Base-by-base conservation (phyloP, 1,284 basidiomycete genomes). In the Rhodotorula sp. region DNA sequence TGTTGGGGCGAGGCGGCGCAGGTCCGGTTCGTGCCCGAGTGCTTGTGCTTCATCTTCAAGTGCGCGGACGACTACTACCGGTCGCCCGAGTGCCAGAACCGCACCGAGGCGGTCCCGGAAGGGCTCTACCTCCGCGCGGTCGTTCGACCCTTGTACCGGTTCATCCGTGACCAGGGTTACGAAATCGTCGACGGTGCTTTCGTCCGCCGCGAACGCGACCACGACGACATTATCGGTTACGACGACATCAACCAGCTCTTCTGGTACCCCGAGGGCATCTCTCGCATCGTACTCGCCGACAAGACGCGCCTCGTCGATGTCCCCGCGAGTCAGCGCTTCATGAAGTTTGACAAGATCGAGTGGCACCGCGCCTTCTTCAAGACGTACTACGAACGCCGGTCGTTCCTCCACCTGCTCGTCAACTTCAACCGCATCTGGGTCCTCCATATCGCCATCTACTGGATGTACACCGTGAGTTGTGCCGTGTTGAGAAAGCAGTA, bases 1-100 rank as follows among this genome's bases (percentile, higher is more conserved):
- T 93, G 93, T 77, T 99, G 96, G 95, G 95, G 96, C 74, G 96
- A 99, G 82, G 95, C 93, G 0, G 96, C 95, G 17, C 94, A 98
- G 80, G 93, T 99, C 62, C 90, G 96, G n/a, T 99, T 98, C 82
- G 87, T 93, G 55, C 95, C 96, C 33, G 95, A 99, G 81, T 95
- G 93, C 79, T 83, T 98, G 66, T 97, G 94, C 83, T 99, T 97
- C 86, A 96, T 99, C 82, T 99, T 99, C 90, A 98, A 99, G 84
- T 99, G 96, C 79, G 96, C 95, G 33, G 95, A 99, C 81, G 95
- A 99, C 83, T 99, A 98, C 82, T 99, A 99, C 82, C 94, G 95
- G 59, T 95, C 93, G 24, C 90, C 95, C n/a, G 96, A 99, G 80
- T 99, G 96, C 79, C 96, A 99, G 82, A 93, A 88, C 81, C 85